Evolutionary conservation across 352 stramenopile genomes (phyloP).

Genomic region (Globisporangium apiculatum): DNA sequence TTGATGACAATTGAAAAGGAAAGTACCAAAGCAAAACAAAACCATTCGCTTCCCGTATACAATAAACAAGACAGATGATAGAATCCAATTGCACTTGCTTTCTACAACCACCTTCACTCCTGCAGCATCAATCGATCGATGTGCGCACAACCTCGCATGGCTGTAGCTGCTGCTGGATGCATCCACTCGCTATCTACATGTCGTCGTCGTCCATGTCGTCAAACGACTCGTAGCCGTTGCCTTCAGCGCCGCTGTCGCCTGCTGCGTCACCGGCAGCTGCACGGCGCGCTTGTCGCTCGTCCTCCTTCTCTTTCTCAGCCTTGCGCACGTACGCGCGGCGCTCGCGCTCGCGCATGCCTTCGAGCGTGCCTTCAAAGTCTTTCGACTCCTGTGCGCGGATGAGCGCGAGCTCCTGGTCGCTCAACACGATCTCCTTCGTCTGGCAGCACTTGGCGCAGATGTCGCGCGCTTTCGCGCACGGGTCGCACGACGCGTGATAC

Average conservation of each 20-base stretch:
- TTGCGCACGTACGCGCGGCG: slow-evolving; percentile 66
- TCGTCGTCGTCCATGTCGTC: slow-evolving; percentile 33
- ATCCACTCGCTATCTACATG: slow-evolving; percentile 2
- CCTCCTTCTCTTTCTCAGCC: slow-evolving; percentile 45
- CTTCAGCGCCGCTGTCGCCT: slow-evolving; percentile 22
- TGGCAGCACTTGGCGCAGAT: slow-evolving; percentile 88
- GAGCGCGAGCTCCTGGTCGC: slow-evolving; percentile 38
- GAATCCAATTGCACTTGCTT: no score
- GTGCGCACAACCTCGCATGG: no score
- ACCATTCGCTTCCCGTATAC: no score
- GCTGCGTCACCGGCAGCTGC: slow-evolving; percentile 19
- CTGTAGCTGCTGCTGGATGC: not conserved
- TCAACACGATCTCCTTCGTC: slow-evolving; percentile 48
- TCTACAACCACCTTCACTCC: no score
- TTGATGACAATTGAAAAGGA: not conserved
- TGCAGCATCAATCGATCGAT: no score
- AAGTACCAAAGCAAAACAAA: not conserved
- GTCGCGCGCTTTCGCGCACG: slow-evolving; percentile 85
- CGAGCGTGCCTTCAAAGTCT: slow-evolving; percentile 42
- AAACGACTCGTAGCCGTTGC: slow-evolving; percentile 10
- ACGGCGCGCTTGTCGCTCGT: slow-evolving; percentile 18
- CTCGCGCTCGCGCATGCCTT: slow-evolving; percentile 73
- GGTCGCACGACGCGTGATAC: slow-evolving; percentile 92
- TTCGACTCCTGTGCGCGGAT: slow-evolving; percentile 45
- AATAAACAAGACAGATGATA: no score